These are phyloP conservation scores for Colletotrichum gloeosporioides DNA, from an alignment of 2,329 filamentous ascomycete genomes.

Conservation along the genomic window DNA sequence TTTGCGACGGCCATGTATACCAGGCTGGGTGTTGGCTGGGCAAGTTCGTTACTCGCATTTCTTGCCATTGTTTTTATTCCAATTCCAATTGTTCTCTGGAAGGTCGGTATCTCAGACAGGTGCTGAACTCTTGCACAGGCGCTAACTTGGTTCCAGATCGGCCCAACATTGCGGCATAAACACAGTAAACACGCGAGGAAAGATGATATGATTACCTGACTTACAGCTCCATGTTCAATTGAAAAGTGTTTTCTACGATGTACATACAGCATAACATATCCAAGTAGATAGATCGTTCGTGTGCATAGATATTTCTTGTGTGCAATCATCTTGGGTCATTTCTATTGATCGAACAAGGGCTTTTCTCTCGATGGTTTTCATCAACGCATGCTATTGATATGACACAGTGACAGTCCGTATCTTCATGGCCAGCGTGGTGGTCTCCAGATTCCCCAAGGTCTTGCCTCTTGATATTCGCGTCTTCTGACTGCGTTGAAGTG, in stretches of 20 bases:
- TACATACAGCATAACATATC: not conserved
- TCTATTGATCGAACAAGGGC: too few relatives aligned
- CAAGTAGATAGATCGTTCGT: not conserved
- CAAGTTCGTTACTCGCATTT: slow-evolving; percentile 20
- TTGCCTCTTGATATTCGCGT: not conserved
- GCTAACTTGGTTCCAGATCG: not conserved
- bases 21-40: slow-evolving; percentile 21
- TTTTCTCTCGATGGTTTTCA: too few relatives aligned
- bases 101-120: not conserved
- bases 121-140: rapidly evolving
- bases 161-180: not conserved
- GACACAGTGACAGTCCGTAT: not conserved
- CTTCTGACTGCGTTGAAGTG: not conserved
- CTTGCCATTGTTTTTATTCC: not conserved
- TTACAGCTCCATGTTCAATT: not conserved
- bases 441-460: not conserved
- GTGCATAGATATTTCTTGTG: not conserved
- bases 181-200: slow-evolving; percentile 6
- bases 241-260: not conserved
- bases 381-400: not conserved
- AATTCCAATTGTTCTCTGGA: not conserved
- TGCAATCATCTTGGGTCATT: not conserved
- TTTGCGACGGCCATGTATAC: slow-evolving; percentile 23
- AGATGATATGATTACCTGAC: not conserved
- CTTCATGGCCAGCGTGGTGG: not conserved